Evolutionary conservation across 192 early-diverging fungal genomes (phyloP).

Genomic region (Backusella mclennaniae): DNA sequence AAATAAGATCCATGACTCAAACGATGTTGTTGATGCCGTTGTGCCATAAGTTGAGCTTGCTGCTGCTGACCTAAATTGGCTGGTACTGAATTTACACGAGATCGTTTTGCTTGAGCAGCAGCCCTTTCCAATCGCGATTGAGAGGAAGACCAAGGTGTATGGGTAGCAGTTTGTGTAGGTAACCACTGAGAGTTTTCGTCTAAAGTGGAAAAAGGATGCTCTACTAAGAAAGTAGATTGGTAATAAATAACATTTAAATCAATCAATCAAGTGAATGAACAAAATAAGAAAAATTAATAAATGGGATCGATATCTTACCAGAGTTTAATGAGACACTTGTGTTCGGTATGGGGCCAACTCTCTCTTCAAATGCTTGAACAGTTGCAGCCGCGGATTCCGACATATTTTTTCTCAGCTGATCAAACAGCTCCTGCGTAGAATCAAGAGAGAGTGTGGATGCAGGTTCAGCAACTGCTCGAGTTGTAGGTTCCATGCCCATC

Average conservation of each 20-base stretch:
- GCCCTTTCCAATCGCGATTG: slow-evolving; percentile 14
- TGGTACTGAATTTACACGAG: slow-evolving; percentile 30
- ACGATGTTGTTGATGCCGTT: slow-evolving; percentile 15
- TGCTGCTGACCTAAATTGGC: slow-evolving; percentile 25
- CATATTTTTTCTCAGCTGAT: slow-evolving; percentile 46
- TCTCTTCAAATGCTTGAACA: slow-evolving; percentile 24
- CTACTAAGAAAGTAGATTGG: neutral
- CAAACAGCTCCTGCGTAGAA: slow-evolving; percentile 55
- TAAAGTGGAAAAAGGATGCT: neutral
- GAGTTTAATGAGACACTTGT: slow-evolving; percentile 13
- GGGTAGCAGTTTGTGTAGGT: neutral
- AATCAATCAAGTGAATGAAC: neutral
- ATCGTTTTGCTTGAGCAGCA: slow-evolving; percentile 17
- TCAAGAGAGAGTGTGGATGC: slow-evolving; percentile 64
- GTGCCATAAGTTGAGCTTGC: slow-evolving; percentile 11
- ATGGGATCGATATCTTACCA: neutral
- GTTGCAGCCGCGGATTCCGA: slow-evolving; percentile 30
- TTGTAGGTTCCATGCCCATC: slow-evolving; percentile 81
- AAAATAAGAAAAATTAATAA: neutral
- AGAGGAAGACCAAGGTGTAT: slow-evolving; percentile 15
- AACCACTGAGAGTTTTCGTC: neutral
- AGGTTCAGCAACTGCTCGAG: slow-evolving; percentile 65
- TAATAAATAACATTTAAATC: neutral
- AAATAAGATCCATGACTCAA: slow-evolving; percentile 19
- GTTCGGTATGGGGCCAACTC: slow-evolving; percentile 5